These are phyloP conservation scores for Pezicula neosporulosa DNA, from an alignment of 2,329 filamentous ascomycete species.

Conservation along the genomic window DNA sequence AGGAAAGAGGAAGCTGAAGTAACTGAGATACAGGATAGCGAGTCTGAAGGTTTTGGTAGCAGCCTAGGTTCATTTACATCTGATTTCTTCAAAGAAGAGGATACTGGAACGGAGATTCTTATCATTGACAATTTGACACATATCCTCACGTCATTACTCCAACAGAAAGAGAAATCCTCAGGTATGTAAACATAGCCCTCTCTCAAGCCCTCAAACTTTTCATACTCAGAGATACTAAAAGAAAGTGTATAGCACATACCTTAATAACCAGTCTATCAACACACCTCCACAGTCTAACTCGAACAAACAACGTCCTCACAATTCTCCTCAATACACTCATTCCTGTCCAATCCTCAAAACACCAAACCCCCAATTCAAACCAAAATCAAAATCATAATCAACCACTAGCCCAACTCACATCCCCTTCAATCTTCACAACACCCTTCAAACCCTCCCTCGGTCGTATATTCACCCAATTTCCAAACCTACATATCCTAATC, in stretches of 20 bases:
- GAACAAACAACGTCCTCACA: constrained; percentile 42
- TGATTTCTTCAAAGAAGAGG: not conserved
- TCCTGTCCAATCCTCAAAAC: constrained; percentile 17
- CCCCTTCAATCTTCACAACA: constrained; percentile 8
- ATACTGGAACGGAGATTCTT: constrained; percentile 37
- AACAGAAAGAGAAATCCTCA: constrained; percentile 38
- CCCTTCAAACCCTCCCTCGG: constrained; percentile 35
- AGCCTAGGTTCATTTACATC: not conserved
- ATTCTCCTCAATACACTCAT: constrained; percentile 50
- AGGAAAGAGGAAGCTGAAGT: not conserved
- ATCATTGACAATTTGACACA: constrained; percentile 52
- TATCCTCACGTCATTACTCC: constrained; percentile 50
- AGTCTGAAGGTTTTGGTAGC: constrained; percentile 32
- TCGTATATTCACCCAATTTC: constrained; percentile 48
- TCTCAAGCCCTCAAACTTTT: constrained; percentile 1
- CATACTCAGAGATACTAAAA: not conserved
- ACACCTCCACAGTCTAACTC: constrained; percentile 43
- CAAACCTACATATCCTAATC: constrained; percentile 52
- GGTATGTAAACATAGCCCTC: constrained; percentile 11
- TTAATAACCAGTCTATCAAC: constrained; percentile 44
- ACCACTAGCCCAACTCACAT: constrained; percentile 8
- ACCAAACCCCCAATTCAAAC: not conserved
- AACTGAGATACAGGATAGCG: constrained; percentile 35
- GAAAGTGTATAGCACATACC: constrained; percentile 38
- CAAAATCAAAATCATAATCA: not conserved